Evolutionary conservation across 257 asterid genomes (phyloP).

Genomic region (Mitragyna speciosa): DNA sequence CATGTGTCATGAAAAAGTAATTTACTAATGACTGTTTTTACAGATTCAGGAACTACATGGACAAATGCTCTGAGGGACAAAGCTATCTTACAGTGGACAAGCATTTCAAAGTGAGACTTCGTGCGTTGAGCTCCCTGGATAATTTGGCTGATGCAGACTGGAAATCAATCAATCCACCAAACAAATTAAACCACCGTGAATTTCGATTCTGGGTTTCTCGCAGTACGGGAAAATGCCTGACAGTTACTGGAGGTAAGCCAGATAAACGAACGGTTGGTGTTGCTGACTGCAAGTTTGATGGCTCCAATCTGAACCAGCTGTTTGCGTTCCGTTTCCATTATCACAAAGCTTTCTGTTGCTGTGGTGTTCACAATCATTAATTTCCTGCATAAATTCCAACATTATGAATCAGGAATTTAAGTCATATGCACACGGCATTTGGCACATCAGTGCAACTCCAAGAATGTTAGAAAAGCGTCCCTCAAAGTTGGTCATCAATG

Average conservation of each 20-base stretch:
- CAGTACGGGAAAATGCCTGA: slow-evolving; percentile 56
- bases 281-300: slow-evolving; percentile 54
- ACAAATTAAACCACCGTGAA: slow-evolving; percentile 49
- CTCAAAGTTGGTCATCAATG: background rate
- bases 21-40: background rate
- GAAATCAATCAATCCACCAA: slow-evolving; percentile 65
- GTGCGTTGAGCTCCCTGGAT: slow-evolving; percentile 38
- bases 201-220: slow-evolving; percentile 61
- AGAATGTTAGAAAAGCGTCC: too few relatives aligned
- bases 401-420: too few relatives aligned
- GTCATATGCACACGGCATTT: too few relatives aligned
- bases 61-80: slow-evolving; percentile 52
- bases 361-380: slow-evolving; percentile 51
- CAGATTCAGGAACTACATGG: slow-evolving; percentile 78
- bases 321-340: slow-evolving; percentile 71
- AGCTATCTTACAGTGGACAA: slow-evolving; percentile 59
- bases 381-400: background rate
- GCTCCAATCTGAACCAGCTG: slow-evolving; percentile 53
- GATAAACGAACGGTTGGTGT: slow-evolving; percentile 43
- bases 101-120: slow-evolving; percentile 54
- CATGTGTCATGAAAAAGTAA: background rate
- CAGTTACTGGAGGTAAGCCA: slow-evolving; percentile 40
- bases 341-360: slow-evolving; percentile 62
- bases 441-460: too few relatives aligned
- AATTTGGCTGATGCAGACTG: slow-evolving; percentile 60